phyloP scores from a whole-genome alignment of 202 grass and related monocot genomes.

The Setaria italica region DNA sequence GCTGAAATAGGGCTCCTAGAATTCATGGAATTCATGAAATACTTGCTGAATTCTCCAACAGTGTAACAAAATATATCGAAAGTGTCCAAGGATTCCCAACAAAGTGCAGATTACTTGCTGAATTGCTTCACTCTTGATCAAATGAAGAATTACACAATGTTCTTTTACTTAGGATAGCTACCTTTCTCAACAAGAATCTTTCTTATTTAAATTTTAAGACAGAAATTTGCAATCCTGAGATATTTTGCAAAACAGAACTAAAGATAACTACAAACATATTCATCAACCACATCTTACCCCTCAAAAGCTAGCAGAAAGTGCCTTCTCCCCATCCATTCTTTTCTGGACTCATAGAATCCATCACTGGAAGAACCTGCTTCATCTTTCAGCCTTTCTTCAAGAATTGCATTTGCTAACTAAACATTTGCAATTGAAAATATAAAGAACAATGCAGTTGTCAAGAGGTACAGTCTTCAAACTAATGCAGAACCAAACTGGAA shows the following conservation, averaged over 20 bases:
- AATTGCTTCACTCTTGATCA: conserved; percentile 22
- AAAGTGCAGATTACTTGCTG: conserved; percentile 6
- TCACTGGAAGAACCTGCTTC: conserved; percentile 58
- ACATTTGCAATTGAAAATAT: conserved; percentile 36
- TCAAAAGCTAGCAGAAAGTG: conserved; percentile 87
- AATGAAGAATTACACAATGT: conserved; percentile 10
- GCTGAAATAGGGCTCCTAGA: not conserved
- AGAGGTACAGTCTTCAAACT: conserved; percentile 24
- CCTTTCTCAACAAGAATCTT: conserved; percentile 21
- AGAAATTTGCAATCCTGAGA: not conserved
- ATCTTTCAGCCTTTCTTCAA: conserved; percentile 76
- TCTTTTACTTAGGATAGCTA: conserved; percentile 37
- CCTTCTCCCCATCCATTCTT: conserved; percentile 92
- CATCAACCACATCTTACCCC: conserved; percentile 58
- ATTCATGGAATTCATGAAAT: conserved; percentile 32
- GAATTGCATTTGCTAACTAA: conserved; percentile 70
- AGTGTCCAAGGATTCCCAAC: conserved; percentile 4
- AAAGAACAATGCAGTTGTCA: conserved; percentile 26
- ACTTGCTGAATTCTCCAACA: not conserved
- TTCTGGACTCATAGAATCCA: conserved; percentile 95
- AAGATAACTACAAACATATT: conserved; percentile 42
- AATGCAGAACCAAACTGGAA: conserved; percentile 29
- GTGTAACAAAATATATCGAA: conserved; percentile 28
- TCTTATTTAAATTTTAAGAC: conserved; percentile 11
- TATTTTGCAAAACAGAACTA: conserved; percentile 16